Base-by-base conservation (phyloP, 75 land plant species). In the Picea sitchensis region DNA sequence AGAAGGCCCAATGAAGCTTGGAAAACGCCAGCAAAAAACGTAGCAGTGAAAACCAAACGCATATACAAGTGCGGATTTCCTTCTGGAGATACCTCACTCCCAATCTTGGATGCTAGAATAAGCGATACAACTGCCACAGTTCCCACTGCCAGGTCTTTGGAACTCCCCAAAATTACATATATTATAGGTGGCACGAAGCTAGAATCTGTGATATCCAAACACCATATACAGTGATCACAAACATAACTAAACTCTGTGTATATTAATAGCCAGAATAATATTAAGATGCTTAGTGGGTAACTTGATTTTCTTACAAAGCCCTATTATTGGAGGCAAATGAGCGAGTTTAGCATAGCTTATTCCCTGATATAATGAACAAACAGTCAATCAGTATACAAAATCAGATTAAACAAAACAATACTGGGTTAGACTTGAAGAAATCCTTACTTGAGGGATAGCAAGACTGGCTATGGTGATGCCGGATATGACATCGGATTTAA, bases 391-490 rank as follows among this genome's bases (percentile, higher is more conserved):
- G 54, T 47, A 47, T 47, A 47, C 8, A 6, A 47, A 47, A 47
- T 47, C 54, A 8, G 0, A 41, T 41, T 47, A 47, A 47, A 47
- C 54, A 6, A 47, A 47, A 47, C 8, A 47, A 47, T 6, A 47
- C 9, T 8, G 8, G 54, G 54, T 47, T 47, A 7, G 7, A 47
- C 6, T 0, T 47, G 9, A 7, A 47, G 54, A 54, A 20, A 9
- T n/a, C 21, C 18, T 26, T 77, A 84, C 93, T 90, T 95, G 98
- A 18, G 98, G 98, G 65, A 96, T 86, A 82, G 96, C 93, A 7
- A 96, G 85, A 79, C 98, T 96, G 59, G 96, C 98, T 77, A 96
- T 96, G 80, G 98, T 96, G 82, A 93, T 89, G 26, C 98, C 98
- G 30, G 98, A 77, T 17, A 96, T 71, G 36, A 93, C 58, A 78